phyloP scores from a whole-genome alignment of 1,139 yeast species.

The Yamadazyma triangularis region DNA sequence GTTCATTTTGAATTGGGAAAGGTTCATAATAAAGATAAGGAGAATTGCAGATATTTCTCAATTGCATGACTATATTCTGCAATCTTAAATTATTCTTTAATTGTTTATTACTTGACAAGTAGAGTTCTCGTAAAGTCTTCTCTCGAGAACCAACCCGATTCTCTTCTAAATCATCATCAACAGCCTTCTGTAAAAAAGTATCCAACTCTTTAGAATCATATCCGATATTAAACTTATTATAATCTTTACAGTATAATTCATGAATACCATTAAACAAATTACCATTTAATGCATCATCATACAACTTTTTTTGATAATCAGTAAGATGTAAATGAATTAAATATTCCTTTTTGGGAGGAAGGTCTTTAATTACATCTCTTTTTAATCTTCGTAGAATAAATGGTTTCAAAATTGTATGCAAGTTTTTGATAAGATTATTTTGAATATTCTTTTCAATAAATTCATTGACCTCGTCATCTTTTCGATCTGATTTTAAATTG shows the following conservation, averaged over 20 bases:
- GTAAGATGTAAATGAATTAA: constrained; percentile 71
- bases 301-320: constrained; percentile 57
- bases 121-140: constrained; percentile 3
- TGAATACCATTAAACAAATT: constrained; percentile 35
- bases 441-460: constrained; percentile 61
- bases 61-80: constrained; percentile 73
- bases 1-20: constrained; percentile 37
- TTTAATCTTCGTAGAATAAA: constrained; percentile 80
- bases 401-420: constrained; percentile 87
- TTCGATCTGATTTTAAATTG: constrained; percentile 7
- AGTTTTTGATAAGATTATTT: constrained; percentile 61
- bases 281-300: constrained; percentile 52
- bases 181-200: not conserved
- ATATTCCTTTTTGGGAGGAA: constrained; percentile 90
- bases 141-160: constrained; percentile 1
- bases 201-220: not conserved
- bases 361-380: constrained; percentile 55
- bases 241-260: constrained; percentile 12
- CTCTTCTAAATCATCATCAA: not conserved
- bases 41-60: constrained; percentile 78
- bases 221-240: constrained; percentile 13
- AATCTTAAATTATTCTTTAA: constrained; percentile 26
- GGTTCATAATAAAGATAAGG: constrained; percentile 85
- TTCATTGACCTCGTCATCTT: constrained; percentile 30
- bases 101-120: constrained; percentile 4